Percentiles rank a stretch among this genome's conserved stretches.
Evolutionary conservation across 1,284 basidiomycete species (phyloP).

Genomic region (Ganoderma multipileum): DNA sequence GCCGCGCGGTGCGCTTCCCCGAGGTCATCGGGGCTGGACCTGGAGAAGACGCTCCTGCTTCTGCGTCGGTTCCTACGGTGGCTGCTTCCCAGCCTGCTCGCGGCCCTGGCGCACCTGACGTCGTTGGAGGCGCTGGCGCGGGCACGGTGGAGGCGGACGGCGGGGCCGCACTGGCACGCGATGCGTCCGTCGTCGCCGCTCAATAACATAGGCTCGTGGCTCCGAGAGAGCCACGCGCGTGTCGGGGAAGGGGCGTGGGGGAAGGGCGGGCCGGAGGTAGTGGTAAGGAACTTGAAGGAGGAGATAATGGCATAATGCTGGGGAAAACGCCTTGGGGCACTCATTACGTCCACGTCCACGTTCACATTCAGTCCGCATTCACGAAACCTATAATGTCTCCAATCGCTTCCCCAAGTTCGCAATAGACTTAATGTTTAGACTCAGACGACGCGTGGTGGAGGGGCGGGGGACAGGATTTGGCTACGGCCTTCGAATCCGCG

Average conservation of each 20-base stretch:
- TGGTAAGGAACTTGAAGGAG: neutral
- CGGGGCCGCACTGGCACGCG: neutral
- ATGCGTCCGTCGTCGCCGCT: constrained; percentile 26
- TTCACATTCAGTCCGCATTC: neutral
- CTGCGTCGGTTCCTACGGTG: neutral
- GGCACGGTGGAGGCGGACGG: neutral
- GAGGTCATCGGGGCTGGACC: constrained; percentile 3
- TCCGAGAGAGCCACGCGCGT: constrained; percentile 26
- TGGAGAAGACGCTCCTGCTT: neutral
- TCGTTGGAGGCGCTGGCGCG: neutral
- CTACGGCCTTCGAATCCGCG: neutral
- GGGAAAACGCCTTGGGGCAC: neutral
- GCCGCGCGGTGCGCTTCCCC: constrained; percentile 23
- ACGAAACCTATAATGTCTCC: neutral
- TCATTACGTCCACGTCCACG: neutral
- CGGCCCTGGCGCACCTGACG: neutral
- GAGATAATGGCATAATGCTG: neutral
- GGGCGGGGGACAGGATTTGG: neutral
- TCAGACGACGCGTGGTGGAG: neutral
- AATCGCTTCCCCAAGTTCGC: neutral
- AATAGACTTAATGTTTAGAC: neutral
- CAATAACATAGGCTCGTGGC: constrained; percentile 48
- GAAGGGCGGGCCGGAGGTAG: neutral
- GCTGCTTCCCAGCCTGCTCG: neutral
- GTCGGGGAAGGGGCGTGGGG: neutral